Conservation (phyloP, 805 yeast genomes). For the Candida cerambycidarum region DNA sequence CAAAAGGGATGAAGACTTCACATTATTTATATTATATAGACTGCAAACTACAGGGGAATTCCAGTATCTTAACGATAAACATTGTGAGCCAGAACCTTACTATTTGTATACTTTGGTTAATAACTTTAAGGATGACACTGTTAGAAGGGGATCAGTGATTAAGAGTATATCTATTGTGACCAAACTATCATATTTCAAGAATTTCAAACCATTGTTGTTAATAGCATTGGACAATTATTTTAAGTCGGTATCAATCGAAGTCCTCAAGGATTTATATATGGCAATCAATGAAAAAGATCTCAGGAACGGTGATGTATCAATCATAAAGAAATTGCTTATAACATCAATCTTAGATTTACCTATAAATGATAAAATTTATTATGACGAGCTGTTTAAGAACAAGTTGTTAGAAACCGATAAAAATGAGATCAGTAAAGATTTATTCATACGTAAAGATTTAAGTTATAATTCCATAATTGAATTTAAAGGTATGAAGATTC, state of each 20-base stretch:
- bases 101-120: slow-evolving; percentile 56
- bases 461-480: slow-evolving; percentile 39
- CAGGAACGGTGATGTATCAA: slow-evolving; percentile 24
- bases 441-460: slow-evolving; percentile 43
- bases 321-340: slow-evolving; percentile 36
- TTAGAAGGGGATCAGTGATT: slow-evolving; percentile 59
- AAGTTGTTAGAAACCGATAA: slow-evolving; percentile 25
- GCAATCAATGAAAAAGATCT: slow-evolving; percentile 35
- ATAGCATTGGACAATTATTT: slow-evolving; percentile 53
- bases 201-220: slow-evolving; percentile 58
- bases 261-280: slow-evolving; percentile 28
- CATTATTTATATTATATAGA: slow-evolving; percentile 53
- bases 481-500: slow-evolving; percentile 44
- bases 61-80: slow-evolving; percentile 33
- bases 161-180: slow-evolving; percentile 62
- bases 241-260: slow-evolving; percentile 18
- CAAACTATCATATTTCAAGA: slow-evolving; percentile 48
- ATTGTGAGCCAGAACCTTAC: slow-evolving; percentile 43
- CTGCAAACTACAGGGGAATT: slow-evolving; percentile 38
- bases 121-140: slow-evolving; percentile 44
- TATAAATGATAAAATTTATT: slow-evolving; percentile 39
- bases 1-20: slow-evolving; percentile 55
- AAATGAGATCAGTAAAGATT: slow-evolving; percentile 25
- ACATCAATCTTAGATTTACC: slow-evolving; percentile 46
- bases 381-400: slow-evolving; percentile 38